Evolutionary conservation across 2,329 filamentous ascomycete genomes (phyloP), one percentile per base, ranked within the genome.

Genomic region (Colletotrichum neosansevieriae): DNA sequence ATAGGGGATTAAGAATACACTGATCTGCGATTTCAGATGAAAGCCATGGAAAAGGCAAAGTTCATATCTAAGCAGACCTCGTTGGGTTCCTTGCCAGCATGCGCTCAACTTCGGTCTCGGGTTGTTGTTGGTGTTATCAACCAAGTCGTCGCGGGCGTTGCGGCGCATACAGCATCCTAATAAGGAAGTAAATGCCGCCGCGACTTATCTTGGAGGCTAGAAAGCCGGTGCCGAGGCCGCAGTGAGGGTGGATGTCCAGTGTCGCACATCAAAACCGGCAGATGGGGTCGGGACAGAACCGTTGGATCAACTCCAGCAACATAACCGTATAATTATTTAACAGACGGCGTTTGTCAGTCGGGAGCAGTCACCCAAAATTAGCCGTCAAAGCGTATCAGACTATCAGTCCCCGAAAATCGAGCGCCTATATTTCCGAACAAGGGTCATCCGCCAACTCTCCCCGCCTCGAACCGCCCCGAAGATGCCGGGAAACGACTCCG

Each of bases 161-260:
- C 19, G 32, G 53, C 53, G 63, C 63, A 15, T 50, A 12, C 11
- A 38, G 9, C 24, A 5, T 19, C 67, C 47, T 7, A 32, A 50
- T 67, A 2, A 2, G 63, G 67, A 54, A 67, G n/a, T 19, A 51
- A 15, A 40, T 49, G 53, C 58, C 58, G 63, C 67, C 59, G 10
- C 19, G 38, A n/a, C 17, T 11, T 11, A 2, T 44, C 21, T 11
- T 11, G 45, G n/a, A n/a, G 49, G 24, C 21, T 2, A 34, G 15
- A 45, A 15, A 13, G 42, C 40, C 24, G 36, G 44, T 34, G 29
- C 21, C 40, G 56, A 47, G 32, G 56, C 24, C 54, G 10, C 9
- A 6, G 15, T 45, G 32, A 38, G 32, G 13, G n/a, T 24, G 44
- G 11, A 13, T 51, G 32, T 51, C n/a, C n/a, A n/a, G n/a, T n/a